Percentiles rank a stretch among this genome's conserved stretches.
phyloP scores from a whole-genome alignment of 208 protist species.

The Trypanosoma brucei region DNA sequence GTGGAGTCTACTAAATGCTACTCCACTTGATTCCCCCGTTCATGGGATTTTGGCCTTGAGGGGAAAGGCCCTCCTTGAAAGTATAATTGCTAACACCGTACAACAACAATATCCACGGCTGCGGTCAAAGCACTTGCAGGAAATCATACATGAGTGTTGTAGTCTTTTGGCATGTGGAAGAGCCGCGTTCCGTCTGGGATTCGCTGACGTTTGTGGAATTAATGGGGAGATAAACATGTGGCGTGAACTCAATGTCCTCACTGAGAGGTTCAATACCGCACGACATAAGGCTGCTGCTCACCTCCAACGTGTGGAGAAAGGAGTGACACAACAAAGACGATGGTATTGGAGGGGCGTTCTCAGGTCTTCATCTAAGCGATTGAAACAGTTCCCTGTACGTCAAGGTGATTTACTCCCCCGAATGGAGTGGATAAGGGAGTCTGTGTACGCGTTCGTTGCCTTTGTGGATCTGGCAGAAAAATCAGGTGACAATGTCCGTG shows the following conservation, averaged over 20 bases:
- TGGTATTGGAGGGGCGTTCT: conserved; percentile 88
- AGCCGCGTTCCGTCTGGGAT: conserved; percentile 62
- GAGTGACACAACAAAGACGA: conserved; percentile 69
- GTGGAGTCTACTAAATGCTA: conserved; percentile 71
- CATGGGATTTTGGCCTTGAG: conserved; percentile 71
- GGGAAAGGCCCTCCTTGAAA: conserved; percentile 65
- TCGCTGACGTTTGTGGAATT: conserved; percentile 60
- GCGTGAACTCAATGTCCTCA: conserved; percentile 82
- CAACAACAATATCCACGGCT: conserved; percentile 67
- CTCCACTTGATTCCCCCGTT: conserved; percentile 75
- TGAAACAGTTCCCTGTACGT: conserved; percentile 73
- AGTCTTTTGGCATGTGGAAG: conserved; percentile 71
- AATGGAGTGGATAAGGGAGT: conserved; percentile 80
- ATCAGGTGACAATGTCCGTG: conserved; percentile 50
- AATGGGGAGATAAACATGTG: conserved; percentile 78
- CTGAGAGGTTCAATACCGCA: conserved; percentile 55
- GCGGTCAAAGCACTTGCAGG: conserved; percentile 78
- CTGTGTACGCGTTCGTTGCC: conserved; percentile 73
- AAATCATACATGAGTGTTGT: conserved; percentile 69
- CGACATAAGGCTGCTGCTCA: conserved; percentile 49
- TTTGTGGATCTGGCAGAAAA: conserved; percentile 68
- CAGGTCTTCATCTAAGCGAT: conserved; percentile 42
- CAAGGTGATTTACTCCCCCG: conserved; percentile 66
- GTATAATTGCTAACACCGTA: conserved; percentile 31
- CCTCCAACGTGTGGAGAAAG: conserved; percentile 74